A percentile compares a stretch with the other conserved stretches of the same genome.
These are phyloP conservation scores for Aurantiochytrium sp. DNA, from an alignment of 108 stramenopile genomes.

Conservation along the genomic window DNA sequence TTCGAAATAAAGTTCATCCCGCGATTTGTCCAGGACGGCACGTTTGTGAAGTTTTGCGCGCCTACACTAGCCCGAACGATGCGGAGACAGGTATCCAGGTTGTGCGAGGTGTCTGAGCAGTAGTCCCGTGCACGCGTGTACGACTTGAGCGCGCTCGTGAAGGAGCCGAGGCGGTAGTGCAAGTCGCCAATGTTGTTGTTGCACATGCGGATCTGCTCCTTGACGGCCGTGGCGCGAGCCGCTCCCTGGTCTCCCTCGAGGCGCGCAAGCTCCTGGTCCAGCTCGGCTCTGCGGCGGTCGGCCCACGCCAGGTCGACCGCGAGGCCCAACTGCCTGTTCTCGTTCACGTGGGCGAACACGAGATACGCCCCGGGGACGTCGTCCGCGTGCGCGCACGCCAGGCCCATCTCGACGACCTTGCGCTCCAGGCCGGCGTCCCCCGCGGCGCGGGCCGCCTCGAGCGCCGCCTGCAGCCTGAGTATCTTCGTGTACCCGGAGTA, in stretches of 20 bases:
- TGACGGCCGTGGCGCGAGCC: not conserved
- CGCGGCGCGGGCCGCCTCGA: not conserved
- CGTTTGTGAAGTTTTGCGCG: not conserved
- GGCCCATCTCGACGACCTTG: not conserved
- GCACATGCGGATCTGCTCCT: not conserved
- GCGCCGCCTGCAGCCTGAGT: not conserved
- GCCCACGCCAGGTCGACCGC: not conserved
- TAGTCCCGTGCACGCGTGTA: conserved; percentile 4
- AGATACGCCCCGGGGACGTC: not conserved
- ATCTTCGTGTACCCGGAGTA: not conserved
- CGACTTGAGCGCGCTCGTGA: not conserved
- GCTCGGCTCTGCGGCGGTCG: not conserved
- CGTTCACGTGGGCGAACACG: not conserved
- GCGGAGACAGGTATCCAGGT: not conserved
- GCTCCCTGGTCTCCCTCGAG: not conserved
- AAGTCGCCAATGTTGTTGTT: not conserved
- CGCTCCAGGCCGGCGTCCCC: not conserved
- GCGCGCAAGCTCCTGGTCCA: not conserved
- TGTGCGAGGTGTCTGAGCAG: not conserved
- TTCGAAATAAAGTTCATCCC: not conserved
- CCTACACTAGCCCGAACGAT: not conserved
- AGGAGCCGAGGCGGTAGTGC: not conserved
- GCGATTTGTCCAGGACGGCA: not conserved
- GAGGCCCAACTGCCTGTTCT: not conserved
- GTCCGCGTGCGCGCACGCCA: not conserved